Evolutionary conservation across 169 alveolate genomes (phyloP).

Genomic region (Cryptosporidium ubiquitum): DNA sequence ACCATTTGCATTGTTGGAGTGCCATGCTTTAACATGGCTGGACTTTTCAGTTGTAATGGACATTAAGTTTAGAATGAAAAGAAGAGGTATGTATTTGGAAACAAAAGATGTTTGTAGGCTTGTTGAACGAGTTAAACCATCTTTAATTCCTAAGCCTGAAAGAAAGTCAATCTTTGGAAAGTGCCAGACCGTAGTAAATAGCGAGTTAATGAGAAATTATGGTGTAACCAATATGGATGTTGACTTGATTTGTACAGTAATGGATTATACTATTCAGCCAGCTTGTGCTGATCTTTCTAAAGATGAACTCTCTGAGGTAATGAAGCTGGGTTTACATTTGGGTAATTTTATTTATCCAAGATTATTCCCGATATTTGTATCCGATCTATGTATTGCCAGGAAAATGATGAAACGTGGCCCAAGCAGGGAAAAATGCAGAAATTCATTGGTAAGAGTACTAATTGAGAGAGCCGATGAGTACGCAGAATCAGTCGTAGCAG

Average conservation of each 20-base stretch:
- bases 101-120: slow-evolving; percentile 64
- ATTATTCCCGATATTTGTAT: slow-evolving; percentile 34
- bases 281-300: slow-evolving; percentile 40
- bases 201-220: slow-evolving; percentile 23
- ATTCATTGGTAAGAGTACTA: slow-evolving; percentile 37
- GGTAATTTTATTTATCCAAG: slow-evolving; percentile 66
- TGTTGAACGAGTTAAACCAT: slow-evolving; percentile 68
- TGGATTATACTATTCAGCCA: slow-evolving; percentile 67
- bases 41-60: slow-evolving; percentile 68
- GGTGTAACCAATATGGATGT: slow-evolving; percentile 70
- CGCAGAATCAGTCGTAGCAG: slow-evolving; percentile 9
- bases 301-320: slow-evolving; percentile 50
- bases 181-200: slow-evolving; percentile 33
- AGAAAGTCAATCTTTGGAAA: slow-evolving; percentile 55
- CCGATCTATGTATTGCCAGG: slow-evolving; percentile 52
- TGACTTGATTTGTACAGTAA: slow-evolving; percentile 46
- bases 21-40: slow-evolving; percentile 68
- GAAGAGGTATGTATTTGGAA: slow-evolving; percentile 69
- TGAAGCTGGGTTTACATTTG: slow-evolving; percentile 58
- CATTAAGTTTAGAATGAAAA: slow-evolving; percentile 55
- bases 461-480: slow-evolving; percentile 53
- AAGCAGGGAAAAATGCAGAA: slow-evolving; percentile 61
- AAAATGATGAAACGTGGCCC: slow-evolving; percentile 74
- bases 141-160: slow-evolving; percentile 66
- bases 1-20: slow-evolving; percentile 64